A percentile compares a stretch with the other conserved stretches of the same genome.
These are phyloP conservation scores for Detonula confervacea DNA, from an alignment of 352 stramenopile species.

Conservation along the genomic window DNA sequence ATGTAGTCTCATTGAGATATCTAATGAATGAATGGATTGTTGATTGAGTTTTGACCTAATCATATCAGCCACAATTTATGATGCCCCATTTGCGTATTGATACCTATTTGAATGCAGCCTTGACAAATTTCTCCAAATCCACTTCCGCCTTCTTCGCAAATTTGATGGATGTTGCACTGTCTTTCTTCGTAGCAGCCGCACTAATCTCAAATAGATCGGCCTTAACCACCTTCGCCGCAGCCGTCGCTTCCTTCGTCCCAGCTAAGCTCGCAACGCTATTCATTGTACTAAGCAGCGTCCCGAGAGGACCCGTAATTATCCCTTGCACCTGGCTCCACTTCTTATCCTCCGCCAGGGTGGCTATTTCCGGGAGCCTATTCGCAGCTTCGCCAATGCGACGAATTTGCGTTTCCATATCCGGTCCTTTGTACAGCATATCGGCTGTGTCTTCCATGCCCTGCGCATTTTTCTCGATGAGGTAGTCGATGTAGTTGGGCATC, in stretches of 20 bases:
- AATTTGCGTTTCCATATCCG: conserved; percentile 59
- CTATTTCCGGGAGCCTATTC: conserved; percentile 58
- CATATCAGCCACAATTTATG: too few species aligned
- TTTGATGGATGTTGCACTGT: conserved; percentile 40
- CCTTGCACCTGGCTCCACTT: conserved; percentile 77
- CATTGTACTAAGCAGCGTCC: conserved; percentile 69
- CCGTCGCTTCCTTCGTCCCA: conserved; percentile 44
- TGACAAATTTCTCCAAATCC: conserved; percentile 75
- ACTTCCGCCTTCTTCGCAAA: conserved; percentile 36
- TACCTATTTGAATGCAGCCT: conserved; percentile 56
- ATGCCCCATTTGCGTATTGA: too few species aligned
- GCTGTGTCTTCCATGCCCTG: conserved; percentile 26
- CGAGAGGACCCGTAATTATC: conserved; percentile 69
- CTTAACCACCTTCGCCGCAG: conserved; percentile 61
- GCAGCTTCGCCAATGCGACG: conserved; percentile 53
- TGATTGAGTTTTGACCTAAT: too few species aligned
- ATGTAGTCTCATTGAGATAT: too few species aligned
- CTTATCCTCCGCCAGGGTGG: conserved; percentile 56
- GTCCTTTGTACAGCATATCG: conserved; percentile 65
- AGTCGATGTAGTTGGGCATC: conserved; percentile 78
- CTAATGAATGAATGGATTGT: too few species aligned
- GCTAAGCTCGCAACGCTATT: conserved; percentile 52
- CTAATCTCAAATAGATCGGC: conserved; percentile 66
- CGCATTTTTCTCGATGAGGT: conserved; percentile 76
- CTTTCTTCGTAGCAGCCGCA: conserved; percentile 59